Base-by-base conservation (phyloP, 345 rosid species). In the Turritis glabra region DNA sequence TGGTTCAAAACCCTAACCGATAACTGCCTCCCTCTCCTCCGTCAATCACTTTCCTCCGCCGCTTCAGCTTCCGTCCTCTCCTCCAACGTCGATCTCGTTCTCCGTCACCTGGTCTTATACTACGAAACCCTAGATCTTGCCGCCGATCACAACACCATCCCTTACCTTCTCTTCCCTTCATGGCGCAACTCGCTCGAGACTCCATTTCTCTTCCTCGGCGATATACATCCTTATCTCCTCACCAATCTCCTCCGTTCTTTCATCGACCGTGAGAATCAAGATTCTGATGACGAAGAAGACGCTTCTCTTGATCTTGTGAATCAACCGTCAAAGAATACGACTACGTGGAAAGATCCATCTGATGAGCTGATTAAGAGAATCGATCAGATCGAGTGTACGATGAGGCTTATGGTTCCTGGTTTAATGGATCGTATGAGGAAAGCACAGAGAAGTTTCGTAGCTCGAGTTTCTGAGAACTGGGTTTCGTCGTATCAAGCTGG, bases 161-260 rank as follows among this genome's bases (percentile, higher is more conserved):
- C 97, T 22, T 75, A 81, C 59, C 86, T 91, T 26, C 92, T 93
- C 75, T 83, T 64, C 85, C 93, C 96, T 2, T 81, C 92, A 4
- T 89, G 96, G 96, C 85, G 89, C 22, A 85, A 82, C 82, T 64
- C 89, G 3, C 83, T 91, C 38, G 96, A 89, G 65, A 80, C 71
- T 3, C 92, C 98, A 30, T 91, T 91, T 76, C 89, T 91, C 57
- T 91, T 89, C 76, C 88, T 93, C 64, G 97, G 97, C 25, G 96
- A 93, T 38, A 86, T 93, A 47, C 98, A 93, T 75, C 97, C 98
- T 26, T 89, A 89, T 7, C 80, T 86, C 64, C 85, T 91, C 84
- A 91, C 94, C 29, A 88, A 87, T 64, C 91, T 93, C 61, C 74
- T 93, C 63, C 85, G 97, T 0, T 89, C 92, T 0, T 84, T 87